Base-by-base conservation (phyloP, 2,329 filamentous ascomycete genomes). In the Canariomyces notabilis region DNA sequence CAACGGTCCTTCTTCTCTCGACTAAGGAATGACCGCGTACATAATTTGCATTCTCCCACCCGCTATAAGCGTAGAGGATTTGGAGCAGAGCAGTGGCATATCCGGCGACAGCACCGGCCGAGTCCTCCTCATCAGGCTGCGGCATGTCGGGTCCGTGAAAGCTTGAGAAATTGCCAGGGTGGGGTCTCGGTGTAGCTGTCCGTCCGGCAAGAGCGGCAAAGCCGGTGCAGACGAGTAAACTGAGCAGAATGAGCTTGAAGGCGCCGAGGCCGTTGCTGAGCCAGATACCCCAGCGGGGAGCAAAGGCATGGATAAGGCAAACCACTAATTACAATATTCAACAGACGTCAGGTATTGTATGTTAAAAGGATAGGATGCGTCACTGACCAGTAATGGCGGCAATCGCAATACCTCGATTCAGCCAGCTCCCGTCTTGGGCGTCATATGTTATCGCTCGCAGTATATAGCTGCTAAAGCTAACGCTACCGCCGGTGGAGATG, bases 31-130 rank as follows among this genome's bases (percentile, higher is more conserved):
- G n/a, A n/a, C n/a, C n/a, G 37, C 53, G 19, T 36, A 59, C 59
- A 47, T 67, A 68, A 18, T 67, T 67, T 19, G 66, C 64, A 44
- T 67, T 67, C 50, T 68, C 66, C 65, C 65, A 68, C 3, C 66
- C 66, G 32, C 62, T 61, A 43, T 65, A 68, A 6, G 64, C 53
- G 46, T 66, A 68, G 12, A 67, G 51, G 6, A 68, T 61, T 36
- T 65, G 61, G 37, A 63, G 57, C 21, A 64, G 53, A 6, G 61
- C 64, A 33, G 64, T 58, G 6, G 63, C 57, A 47, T 64, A 66
- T 6, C 59, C 57, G 12, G 60, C 58, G 1, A 55, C 53, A 4
- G 52, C 36, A 4, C 49, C 48, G 1, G 48, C 40, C 2, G 42
- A 18, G 12, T 47, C 26, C 29, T 44, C 36, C 6, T 16, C 15